Base-by-base conservation (phyloP, 805 yeast genomes). In the Nakazawaea holstii region DNA sequence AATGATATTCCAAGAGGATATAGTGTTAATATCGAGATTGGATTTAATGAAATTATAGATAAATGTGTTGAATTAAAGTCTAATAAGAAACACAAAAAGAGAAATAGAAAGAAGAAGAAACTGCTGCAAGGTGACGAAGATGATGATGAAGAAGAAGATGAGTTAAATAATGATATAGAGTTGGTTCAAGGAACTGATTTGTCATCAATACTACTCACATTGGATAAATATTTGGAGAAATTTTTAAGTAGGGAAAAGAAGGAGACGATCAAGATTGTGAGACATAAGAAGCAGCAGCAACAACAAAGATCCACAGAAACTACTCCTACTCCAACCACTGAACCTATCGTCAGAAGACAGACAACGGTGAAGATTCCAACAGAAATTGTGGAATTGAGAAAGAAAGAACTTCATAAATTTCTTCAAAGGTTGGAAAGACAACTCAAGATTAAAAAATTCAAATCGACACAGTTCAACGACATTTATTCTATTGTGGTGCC, bases 1-100 rank as follows among this genome's bases (percentile, higher is more conserved):
- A 74, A 75, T 31, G 87, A 83, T 30, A 81, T 85, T 11, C 89
- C 92, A 1, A 67, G 79, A 49, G 92, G 91, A 0, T 80, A 65
- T 58, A 76, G 87, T 11, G 67, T 74, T 11, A 84, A 84, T 53
- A 68, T 85, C n/a, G 92, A 85, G 56, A 54, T 61, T 5, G 92
- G 90, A 6, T 86, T 81, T 60, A 65, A 64, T 37, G 60, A 65
- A 40, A 79, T 81, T 17, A 74, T 67, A 3, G 53, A 47, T 6
- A 62, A 54, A 28, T 77, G 80, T 9, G 66, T 62, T 37, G 48
- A 43, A 17, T 63, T 53, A 32, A 55, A 55, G n/a, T 56, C 59
- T 33, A 59, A 54, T 27, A 55, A 59, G 15, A 57, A 52, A 17
- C 53, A 53, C 35, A 42, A 48, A 35, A 39, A 40, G 35, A 48